These are phyloP conservation scores for Whalleya microplaca DNA, from an alignment of 2,329 filamentous ascomycete species.

Conservation along the genomic window DNA sequence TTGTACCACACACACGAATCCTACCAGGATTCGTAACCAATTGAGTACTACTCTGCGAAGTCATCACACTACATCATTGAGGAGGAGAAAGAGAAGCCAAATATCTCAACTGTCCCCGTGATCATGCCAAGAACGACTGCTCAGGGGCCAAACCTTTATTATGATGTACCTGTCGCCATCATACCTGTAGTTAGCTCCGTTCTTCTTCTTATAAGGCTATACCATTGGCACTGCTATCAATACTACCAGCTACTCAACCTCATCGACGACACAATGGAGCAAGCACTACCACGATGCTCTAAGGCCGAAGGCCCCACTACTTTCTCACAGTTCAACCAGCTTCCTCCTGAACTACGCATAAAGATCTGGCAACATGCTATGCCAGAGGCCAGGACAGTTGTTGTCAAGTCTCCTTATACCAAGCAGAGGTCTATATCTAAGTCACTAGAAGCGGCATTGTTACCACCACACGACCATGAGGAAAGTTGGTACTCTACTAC, in stretches of 20 bases:
- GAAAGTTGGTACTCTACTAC: conserved; percentile 37
- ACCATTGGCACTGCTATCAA: conserved; percentile 23
- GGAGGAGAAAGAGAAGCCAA: conserved; percentile 5
- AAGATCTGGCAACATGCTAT: conserved; percentile 40
- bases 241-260: conserved; percentile 28
- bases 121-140: conserved; percentile 23
- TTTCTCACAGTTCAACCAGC: conserved; percentile 35
- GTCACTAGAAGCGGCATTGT: conserved; percentile 34
- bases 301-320: conserved; percentile 16
- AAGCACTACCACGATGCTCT: conserved; percentile 15
- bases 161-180: conserved; percentile 28
- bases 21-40: conserved; percentile 8
- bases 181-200: conserved; percentile 24
- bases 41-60: conserved; percentile 14
- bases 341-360: conserved; percentile 39
- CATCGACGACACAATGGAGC: conserved; percentile 31
- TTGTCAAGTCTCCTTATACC: conserved; percentile 32
- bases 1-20: conserved; percentile 17
- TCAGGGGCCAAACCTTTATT: conserved; percentile 24
- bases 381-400: conserved; percentile 34
- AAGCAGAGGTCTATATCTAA: conserved; percentile 14
- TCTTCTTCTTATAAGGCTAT: conserved; percentile 22
- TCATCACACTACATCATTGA: conserved; percentile 16
- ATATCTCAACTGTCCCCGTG: conserved; percentile 9
- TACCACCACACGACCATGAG: conserved; percentile 14